Conservation (phyloP, 768 basidiomycete species). For the Dictyophora rubrovolvata region DNA sequence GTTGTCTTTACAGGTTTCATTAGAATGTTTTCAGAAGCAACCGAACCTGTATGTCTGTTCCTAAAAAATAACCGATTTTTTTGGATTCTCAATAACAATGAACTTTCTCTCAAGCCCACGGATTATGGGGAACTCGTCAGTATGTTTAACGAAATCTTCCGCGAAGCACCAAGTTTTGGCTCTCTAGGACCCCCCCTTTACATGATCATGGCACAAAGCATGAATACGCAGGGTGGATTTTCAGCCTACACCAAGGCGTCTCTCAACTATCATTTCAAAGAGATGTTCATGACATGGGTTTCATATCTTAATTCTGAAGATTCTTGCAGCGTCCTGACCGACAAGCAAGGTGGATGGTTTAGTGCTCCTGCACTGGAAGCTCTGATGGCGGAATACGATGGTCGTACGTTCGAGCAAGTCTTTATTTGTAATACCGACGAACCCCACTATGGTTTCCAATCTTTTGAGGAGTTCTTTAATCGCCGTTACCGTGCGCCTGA, state of each 20-base stretch:
- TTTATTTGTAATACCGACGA: constrained; percentile 32
- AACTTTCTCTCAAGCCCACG: background rate
- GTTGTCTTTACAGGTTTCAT: background rate
- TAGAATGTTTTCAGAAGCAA: background rate
- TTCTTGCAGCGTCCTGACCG: constrained; percentile 33
- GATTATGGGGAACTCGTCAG: background rate
- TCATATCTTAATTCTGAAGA: constrained; percentile 33
- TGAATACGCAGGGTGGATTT: constrained; percentile 15
- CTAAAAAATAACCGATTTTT: background rate
- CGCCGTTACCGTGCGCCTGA: constrained; percentile 25
- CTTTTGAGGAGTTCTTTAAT: constrained; percentile 51
- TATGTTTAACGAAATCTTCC: background rate
- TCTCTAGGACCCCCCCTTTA: constrained; percentile 9
- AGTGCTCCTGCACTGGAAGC: constrained; percentile 22
- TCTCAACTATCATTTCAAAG: constrained; percentile 38
- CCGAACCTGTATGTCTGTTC: background rate
- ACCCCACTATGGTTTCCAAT: constrained; percentile 34
- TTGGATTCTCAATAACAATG: background rate
- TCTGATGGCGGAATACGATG: background rate
- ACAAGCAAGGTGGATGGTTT: constrained; percentile 39
- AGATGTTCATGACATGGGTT: constrained; percentile 41
- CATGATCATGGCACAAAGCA: constrained; percentile 11
- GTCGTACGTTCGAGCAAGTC: constrained; percentile 25
- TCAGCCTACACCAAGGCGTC: constrained; percentile 27
- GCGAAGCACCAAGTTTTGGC: background rate